Conservation (phyloP, 352 stramenopile genomes). For the Globisporangium apiculatum region DNA sequence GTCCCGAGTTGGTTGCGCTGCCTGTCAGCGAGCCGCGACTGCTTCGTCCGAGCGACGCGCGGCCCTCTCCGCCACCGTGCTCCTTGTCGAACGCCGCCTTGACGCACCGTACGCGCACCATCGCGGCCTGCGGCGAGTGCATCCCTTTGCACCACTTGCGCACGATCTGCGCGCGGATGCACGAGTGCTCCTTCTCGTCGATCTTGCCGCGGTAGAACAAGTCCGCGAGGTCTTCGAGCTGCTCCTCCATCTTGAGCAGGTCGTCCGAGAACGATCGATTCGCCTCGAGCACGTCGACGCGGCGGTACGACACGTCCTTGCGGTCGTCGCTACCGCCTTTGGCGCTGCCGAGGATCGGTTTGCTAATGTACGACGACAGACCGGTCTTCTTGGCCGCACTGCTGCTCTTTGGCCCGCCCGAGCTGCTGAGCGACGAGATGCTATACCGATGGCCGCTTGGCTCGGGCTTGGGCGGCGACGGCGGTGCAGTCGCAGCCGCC, state of each 20-base stretch:
- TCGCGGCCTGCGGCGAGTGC: constrained; percentile 72
- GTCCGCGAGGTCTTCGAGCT: constrained; percentile 61
- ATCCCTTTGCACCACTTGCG: constrained; percentile 77
- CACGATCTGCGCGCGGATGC: constrained; percentile 76
- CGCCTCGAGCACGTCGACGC: constrained; percentile 59
- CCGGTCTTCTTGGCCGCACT: constrained; percentile 12
- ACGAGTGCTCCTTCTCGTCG: constrained; percentile 81
- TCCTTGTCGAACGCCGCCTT: constrained; percentile 38
- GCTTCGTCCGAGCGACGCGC: constrained; percentile 12
- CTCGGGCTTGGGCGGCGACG: constrained; percentile 55
- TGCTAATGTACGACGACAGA: constrained; percentile 65
- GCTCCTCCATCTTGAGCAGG: constrained; percentile 75
- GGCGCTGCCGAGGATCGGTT: constrained; percentile 33
- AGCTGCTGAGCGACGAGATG: constrained; percentile 25
- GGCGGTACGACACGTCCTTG: constrained; percentile 56
- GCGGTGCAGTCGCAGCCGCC: constrained; percentile 22
- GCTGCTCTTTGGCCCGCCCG: constrained; percentile 17
- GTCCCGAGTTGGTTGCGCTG: constrained; percentile 15
- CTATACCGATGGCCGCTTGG: constrained; percentile 26
- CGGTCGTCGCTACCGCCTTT: constrained; percentile 16
- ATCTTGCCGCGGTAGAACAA: constrained; percentile 75
- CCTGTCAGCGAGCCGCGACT: constrained; percentile 19
- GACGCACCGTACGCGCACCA: constrained; percentile 59
- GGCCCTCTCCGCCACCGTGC: constrained; percentile 1
- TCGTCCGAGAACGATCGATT: constrained; percentile 61